Conservation (phyloP, 345 rosid genomes). For the Ceriops tagal region DNA sequence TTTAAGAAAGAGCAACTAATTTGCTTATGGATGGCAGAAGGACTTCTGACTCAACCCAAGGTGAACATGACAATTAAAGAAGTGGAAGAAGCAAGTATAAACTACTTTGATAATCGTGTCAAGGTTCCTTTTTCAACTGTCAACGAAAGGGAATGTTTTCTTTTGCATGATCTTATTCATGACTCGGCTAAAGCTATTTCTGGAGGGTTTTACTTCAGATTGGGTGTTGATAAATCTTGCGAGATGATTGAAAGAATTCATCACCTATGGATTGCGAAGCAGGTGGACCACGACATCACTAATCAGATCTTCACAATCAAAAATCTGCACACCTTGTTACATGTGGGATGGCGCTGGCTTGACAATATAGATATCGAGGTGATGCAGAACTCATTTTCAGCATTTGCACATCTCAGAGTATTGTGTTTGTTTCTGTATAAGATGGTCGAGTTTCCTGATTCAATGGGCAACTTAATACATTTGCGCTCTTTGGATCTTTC, state of each 20-base stretch:
- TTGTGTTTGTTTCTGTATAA: background rate
- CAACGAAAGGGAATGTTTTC: background rate
- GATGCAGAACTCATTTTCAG: background rate
- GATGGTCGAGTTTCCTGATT: background rate
- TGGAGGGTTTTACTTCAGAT: constrained; percentile 9
- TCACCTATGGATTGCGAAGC: background rate
- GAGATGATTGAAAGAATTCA: background rate
- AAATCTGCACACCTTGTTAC: background rate
- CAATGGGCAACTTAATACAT: background rate
- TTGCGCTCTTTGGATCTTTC: background rate
- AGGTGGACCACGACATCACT: background rate
- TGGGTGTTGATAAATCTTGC: background rate
- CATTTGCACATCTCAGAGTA: background rate
- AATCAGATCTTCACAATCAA: too few relatives aligned
- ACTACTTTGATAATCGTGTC: constrained; percentile 13
- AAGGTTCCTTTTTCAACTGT: constrained; percentile 2
- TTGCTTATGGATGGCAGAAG: constrained; percentile 18
- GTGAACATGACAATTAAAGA: constrained; percentile 10
- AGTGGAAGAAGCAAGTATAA: background rate
- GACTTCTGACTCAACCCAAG: constrained; percentile 3
- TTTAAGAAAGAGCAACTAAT: background rate
- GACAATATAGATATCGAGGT: background rate
- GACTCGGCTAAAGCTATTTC: constrained; percentile 16
- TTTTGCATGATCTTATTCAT: constrained; percentile 15
- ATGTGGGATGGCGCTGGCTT: background rate